These are phyloP conservation scores for Corymbia citriodora DNA, from an alignment of 441 rosid genomes.

Conservation along the genomic window DNA sequence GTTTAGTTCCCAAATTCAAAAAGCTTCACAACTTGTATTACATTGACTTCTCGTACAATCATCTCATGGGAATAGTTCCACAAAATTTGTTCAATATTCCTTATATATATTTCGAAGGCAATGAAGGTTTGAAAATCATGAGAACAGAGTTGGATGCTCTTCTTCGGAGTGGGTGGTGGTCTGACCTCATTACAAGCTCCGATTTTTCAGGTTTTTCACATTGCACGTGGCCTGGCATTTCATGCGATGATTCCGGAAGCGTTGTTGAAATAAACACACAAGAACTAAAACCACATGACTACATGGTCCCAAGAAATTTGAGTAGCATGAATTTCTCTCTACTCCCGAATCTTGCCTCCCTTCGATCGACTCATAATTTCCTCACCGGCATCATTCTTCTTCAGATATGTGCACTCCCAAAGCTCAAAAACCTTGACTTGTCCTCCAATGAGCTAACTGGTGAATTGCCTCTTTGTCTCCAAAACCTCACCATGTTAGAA, in stretches of 20 bases:
- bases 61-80: neutral
- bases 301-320: neutral
- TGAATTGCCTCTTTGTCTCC: neutral
- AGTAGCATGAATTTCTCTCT: neutral
- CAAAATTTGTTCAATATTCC: neutral
- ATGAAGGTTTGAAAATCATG: neutral
- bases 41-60: neutral
- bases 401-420: neutral
- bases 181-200: no score
- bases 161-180: no score
- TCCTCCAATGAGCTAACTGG: neutral
- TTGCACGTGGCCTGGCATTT: neutral
- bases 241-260: neutral
- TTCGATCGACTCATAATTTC: neutral
- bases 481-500: neutral
- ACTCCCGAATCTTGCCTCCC: neutral
- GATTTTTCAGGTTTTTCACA: no score
- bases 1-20: neutral
- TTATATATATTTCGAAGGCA: neutral
- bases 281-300: no score
- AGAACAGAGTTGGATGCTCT: no score
- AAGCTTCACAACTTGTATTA: neutral
- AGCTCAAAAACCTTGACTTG: neutral
- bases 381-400: neutral
- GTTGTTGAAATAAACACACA: no score